Base-by-base conservation (phyloP, 139 green algal genomes). In the Coelastrella sp. region DNA sequence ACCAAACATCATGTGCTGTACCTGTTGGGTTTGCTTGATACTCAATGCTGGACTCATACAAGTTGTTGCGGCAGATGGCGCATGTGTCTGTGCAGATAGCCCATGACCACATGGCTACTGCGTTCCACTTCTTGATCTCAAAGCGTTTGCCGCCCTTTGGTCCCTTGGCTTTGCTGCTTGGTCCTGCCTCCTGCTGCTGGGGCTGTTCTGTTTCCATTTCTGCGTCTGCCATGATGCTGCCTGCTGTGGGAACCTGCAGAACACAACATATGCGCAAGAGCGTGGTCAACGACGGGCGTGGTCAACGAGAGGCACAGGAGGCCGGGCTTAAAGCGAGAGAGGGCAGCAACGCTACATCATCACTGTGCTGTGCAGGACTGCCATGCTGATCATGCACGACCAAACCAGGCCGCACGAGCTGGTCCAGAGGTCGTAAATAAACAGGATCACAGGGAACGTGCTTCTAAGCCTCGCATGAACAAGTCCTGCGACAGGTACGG, bases 51-150 rank as follows among this genome's bases (percentile, higher is more conserved):
- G 98, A 96, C 94, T 99, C 98, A 91, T 99, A 99, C 65, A 99
- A 93, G 93, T 99, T 99, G 93, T 99, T 99, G 14, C 98, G 92
- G 95, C 98, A 99, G 91, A 99, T 99, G 82, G 97, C 97, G 90
- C 97, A 99, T 4, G 97, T 99, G 92, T 99, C 97, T 6, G 97
- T 99, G 94, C 97, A 99, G 83, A 98, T 99, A 22, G 98, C 98
- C 98, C 98, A 99, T 0, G 95, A 97, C 98, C 98, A 99, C 95
- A 99, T 98, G 17, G 98, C 98, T 47, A 99, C 98, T 0, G 98
- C 98, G 80, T 98, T 99, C 98, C 98, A 99, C 94, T 99, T 99
- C 93, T 99, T 99, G 85, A 99, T 98, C 92, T 99, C 97, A 86
- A 99, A 99, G 17, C 97, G 95, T 93, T 98, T 98, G 60, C 94